Evolutionary conservation across 1,284 basidiomycete species (phyloP).

Genomic region (Singerocomus inundabilis): DNA sequence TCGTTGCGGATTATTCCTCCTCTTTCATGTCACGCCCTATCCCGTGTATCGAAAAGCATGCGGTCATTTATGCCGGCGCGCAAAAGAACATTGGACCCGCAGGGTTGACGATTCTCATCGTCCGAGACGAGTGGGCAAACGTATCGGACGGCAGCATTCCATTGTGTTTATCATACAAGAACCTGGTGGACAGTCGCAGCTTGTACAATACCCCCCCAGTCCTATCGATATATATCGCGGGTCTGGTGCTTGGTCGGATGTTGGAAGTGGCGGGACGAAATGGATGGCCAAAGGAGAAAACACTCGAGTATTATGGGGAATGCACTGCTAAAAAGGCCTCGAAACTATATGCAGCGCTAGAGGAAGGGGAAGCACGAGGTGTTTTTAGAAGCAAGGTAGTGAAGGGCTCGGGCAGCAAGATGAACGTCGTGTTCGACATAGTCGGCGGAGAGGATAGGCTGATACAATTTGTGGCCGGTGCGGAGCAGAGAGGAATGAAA

Average conservation of each 20-base stretch:
- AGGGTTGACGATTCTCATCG: slow-evolving; percentile 91
- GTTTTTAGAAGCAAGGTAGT: slow-evolving; percentile 68
- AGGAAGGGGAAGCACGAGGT: slow-evolving; percentile 69
- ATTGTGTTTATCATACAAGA: slow-evolving; percentile 83
- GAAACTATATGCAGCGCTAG: slow-evolving; percentile 72
- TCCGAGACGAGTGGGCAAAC: slow-evolving; percentile 82
- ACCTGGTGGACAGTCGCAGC: slow-evolving; percentile 70
- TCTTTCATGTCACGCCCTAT: slow-evolving; percentile 98
- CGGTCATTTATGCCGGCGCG: slow-evolving; percentile 96
- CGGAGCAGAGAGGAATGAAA: slow-evolving; percentile 75
- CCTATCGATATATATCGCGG: slow-evolving; percentile 89
- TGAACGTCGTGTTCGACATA: slow-evolving; percentile 90
- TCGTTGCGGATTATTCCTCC: slow-evolving; percentile 95
- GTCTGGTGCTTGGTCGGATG: slow-evolving; percentile 81
- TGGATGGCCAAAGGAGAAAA: slow-evolving; percentile 48
- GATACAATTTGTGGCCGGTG: slow-evolving; percentile 75
- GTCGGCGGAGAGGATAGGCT: slow-evolving; percentile 67
- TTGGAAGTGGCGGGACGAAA: slow-evolving; percentile 33
- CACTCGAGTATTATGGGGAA: slow-evolving; percentile 67
- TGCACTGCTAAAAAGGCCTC: slow-evolving; percentile 72
- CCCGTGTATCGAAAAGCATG: slow-evolving; percentile 82
- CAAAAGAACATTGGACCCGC: slow-evolving; percentile 99
- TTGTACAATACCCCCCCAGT: slow-evolving; percentile 97
- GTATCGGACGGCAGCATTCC: slow-evolving; percentile 76
- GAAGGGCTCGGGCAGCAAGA: slow-evolving; percentile 79